Evolutionary conservation across 106 monocot species (phyloP).

Genomic region (Triglochin maritima): DNA sequence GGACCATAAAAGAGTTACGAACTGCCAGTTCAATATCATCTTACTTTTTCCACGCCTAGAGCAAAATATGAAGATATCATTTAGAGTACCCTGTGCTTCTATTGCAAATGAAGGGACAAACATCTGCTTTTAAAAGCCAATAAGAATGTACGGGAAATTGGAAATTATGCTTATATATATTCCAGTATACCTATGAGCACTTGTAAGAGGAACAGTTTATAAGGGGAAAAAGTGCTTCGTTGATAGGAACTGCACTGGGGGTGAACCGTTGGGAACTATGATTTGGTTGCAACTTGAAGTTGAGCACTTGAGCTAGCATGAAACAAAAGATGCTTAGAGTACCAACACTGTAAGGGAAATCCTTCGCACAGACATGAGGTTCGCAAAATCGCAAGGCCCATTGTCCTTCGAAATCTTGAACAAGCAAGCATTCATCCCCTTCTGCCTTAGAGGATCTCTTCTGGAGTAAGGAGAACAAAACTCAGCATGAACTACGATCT

Average conservation of each 20-base stretch:
- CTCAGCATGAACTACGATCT: background rate
- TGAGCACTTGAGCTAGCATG: background rate
- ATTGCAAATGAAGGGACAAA: too few relatives aligned
- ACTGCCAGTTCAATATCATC: too few relatives aligned
- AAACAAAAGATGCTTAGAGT: background rate
- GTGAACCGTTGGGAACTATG: background rate
- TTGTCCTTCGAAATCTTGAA: constrained; percentile 87
- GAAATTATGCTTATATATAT: too few relatives aligned
- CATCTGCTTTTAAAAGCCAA: too few relatives aligned
- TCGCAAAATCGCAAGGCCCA: constrained; percentile 65
- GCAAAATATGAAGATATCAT: too few relatives aligned
- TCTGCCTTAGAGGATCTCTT: constrained; percentile 72
- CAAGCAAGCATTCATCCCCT: constrained; percentile 77
- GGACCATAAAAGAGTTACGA: too few relatives aligned
- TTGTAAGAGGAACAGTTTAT: too few relatives aligned
- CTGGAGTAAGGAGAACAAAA: background rate
- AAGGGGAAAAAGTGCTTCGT: background rate
- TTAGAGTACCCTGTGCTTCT: too few relatives aligned
- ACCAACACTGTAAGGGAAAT: constrained; percentile 93
- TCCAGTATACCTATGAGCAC: too few relatives aligned
- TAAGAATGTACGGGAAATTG: too few relatives aligned
- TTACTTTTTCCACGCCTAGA: too few relatives aligned
- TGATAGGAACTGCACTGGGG: background rate
- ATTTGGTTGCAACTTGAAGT: background rate
- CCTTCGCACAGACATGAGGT: constrained; percentile 77